Evolutionary conservation across 805 yeast genomes (phyloP).

Genomic region (Blastobotrys parvus): DNA sequence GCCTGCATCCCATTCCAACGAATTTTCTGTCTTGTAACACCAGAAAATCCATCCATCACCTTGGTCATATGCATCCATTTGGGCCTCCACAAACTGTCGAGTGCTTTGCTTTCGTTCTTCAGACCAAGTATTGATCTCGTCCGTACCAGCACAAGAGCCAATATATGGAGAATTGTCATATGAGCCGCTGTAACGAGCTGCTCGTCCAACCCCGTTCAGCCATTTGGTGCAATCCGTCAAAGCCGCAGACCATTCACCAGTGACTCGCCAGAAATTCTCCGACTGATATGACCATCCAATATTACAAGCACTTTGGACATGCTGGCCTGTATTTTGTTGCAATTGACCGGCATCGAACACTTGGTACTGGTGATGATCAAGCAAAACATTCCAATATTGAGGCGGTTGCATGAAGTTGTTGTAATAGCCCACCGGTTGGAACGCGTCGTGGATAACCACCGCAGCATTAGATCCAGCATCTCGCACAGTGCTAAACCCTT

Average conservation of each 20-base stretch:
- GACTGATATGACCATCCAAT: constrained; percentile 37
- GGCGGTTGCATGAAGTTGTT: constrained; percentile 40
- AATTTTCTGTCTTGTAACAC: constrained; percentile 83
- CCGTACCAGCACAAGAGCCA: constrained; percentile 58
- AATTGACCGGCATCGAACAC: constrained; percentile 65
- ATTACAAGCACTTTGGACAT: constrained; percentile 45
- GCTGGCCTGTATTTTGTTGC: constrained; percentile 49
- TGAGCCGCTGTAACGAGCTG: constrained; percentile 69
- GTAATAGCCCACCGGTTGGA: constrained; percentile 55
- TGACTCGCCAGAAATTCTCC: constrained; percentile 65
- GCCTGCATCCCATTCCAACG: constrained; percentile 81
- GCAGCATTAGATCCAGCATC: constrained; percentile 40
- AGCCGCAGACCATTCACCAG: constrained; percentile 91
- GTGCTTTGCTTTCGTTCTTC: constrained; percentile 45
- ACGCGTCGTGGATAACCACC: constrained; percentile 77
- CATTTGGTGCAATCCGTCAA: constrained; percentile 84
- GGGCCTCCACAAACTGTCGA: constrained; percentile 78
- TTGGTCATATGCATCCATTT: constrained; percentile 73
- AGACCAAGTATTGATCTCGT: constrained; percentile 49
- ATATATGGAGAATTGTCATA: constrained; percentile 37
- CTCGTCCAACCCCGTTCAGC: constrained; percentile 81
- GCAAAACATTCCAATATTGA: constrained; percentile 56
- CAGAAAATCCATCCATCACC: constrained; percentile 85
- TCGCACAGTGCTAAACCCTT: constrained; percentile 63
- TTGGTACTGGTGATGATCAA: constrained; percentile 90